Base-by-base conservation (phyloP, 225 moss, liverwort and hornwort species). In the Ulota crispa region DNA sequence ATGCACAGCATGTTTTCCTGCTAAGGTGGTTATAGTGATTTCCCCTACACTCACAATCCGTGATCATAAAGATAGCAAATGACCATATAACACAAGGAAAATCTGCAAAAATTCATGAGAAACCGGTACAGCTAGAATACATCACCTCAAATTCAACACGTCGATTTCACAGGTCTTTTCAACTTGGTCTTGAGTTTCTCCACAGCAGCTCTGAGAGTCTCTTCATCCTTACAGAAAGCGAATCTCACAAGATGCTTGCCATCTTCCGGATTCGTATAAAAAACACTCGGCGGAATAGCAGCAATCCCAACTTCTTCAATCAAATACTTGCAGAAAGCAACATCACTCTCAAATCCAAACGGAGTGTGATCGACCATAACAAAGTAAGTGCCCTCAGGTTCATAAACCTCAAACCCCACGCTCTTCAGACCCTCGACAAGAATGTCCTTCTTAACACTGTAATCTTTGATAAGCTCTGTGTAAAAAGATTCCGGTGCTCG, bases 271-370 rank as follows among this genome's bases (percentile, higher is more conserved):
- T 96, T 82, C 8, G 84, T 68, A 73, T 99, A 99, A 32, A 99
- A 99, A 14, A 79, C 82, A 73, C 99, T 99, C 14, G 96, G 96
- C 28, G 99, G 99, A 28, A 99, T 99, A 6, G 99, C 99, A 70
- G 99, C 99, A 2, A 99, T 91, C 5, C 99, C 99, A 9, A 99
- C 99, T 69, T 99, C 99, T 74, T 99, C 94, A 56, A 99, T 95
- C 78, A 99, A 88, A 80, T 99, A 89, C 84, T 96, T 93, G 87
- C 96, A 96, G 74, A 99, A 99, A 18, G 91, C 84, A 67, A 92
- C 86, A 80, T 99, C 99, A 68, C 79, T 90, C 78, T 92, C 88
- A 73, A 91, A 99, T 62, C 99, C 99, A 64, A 99, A 99, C 6
- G 94, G 86, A 3, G 93, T 95, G 61, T 99, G 99, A 88, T 99